A percentile compares a stretch with the other conserved stretches of the same genome.
phyloP scores from a whole-genome alignment of 2,329 filamentous ascomycete genomes.

The Chrysoporthe austroafricana region DNA sequence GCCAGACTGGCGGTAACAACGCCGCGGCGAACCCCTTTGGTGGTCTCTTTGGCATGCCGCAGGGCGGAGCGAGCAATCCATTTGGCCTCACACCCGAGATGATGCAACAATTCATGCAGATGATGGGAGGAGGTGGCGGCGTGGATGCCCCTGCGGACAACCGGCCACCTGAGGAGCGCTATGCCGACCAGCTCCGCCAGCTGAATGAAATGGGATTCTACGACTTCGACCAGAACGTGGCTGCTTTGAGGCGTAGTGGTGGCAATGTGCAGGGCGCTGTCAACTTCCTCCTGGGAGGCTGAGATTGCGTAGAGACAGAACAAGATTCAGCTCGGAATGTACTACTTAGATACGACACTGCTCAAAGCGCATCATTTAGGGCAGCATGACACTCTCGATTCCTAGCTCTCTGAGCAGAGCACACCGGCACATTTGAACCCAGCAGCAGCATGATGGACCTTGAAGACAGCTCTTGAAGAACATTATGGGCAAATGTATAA shows the following conservation, averaged over 20 bases:
- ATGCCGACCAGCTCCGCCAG: slow-evolving; percentile 86
- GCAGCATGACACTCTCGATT: background rate
- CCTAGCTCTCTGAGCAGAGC: background rate
- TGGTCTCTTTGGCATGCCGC: slow-evolving; percentile 58
- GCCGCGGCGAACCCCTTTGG: too few relatives aligned
- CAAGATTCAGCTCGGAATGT: background rate
- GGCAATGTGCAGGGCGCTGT: slow-evolving; percentile 93
- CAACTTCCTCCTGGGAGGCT: slow-evolving; percentile 66
- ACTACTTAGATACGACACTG: background rate
- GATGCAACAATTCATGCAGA: slow-evolving; percentile 58
- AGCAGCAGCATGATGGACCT: background rate
- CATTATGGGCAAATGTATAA: background rate
- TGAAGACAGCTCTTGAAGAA: background rate
- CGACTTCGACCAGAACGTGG: slow-evolving; percentile 92
- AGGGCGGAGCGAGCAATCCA: slow-evolving; percentile 41
- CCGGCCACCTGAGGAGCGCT: slow-evolving; percentile 90
- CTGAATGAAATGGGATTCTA: slow-evolving; percentile 99
- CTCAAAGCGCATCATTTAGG: background rate
- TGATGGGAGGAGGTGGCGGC: slow-evolving; percentile 48
- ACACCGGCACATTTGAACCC: background rate
- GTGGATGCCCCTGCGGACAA: slow-evolving; percentile 70
- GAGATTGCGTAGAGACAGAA: background rate
- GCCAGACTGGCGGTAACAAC: slow-evolving; percentile 25
- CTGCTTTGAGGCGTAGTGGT: slow-evolving; percentile 83
- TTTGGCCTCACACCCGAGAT: slow-evolving; percentile 58